These are phyloP conservation scores for Ophiosphaerella herpotricha DNA, from an alignment of 2,329 filamentous ascomycete species.

Conservation along the genomic window DNA sequence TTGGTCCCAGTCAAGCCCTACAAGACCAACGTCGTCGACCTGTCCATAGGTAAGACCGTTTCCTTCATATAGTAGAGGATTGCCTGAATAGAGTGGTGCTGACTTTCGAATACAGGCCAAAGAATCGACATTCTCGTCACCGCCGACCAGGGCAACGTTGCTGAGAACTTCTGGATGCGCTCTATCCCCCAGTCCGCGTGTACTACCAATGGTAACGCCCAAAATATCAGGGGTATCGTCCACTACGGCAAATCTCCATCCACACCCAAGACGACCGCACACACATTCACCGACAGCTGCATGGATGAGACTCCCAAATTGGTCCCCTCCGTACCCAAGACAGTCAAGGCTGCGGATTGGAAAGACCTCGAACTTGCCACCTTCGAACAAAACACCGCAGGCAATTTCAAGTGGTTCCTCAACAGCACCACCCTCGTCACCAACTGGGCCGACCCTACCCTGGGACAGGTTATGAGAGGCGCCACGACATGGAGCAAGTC, in stretches of 20 bases:
- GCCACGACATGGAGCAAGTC: conserved; percentile 37
- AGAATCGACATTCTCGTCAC: conserved; percentile 46
- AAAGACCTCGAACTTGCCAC: too few relatives aligned
- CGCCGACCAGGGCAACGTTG: conserved; percentile 31
- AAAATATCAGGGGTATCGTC: conserved; percentile 46
- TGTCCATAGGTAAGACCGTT: conserved; percentile 39
- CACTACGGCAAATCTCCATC: conserved; percentile 38
- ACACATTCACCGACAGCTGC: conserved; percentile 43
- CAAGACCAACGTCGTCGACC: conserved; percentile 43
- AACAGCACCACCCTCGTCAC: conserved; percentile 46
- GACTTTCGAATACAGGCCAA: conserved; percentile 27
- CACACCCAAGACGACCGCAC: conserved; percentile 41
- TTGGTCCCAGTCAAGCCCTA: conserved; percentile 51
- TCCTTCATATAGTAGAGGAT: background rate
- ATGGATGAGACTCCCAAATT: conserved; percentile 41
- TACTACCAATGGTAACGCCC: conserved; percentile 36
- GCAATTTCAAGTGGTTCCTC: conserved; percentile 47
- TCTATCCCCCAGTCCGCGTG: conserved; percentile 49
- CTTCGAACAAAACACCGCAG: too few relatives aligned
- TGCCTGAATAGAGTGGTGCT: too few relatives aligned
- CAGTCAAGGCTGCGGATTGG: conserved; percentile 22
- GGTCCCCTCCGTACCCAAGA: conserved; percentile 36
- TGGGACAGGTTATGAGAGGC: conserved; percentile 41
- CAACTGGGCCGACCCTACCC: conserved; percentile 47
- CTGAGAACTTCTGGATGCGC: conserved; percentile 44